Evolutionary conservation across 495 filamentous ascomycete genomes (phyloP), one percentile per base, ranked within the genome.

Genomic region (Oleoguttula mirabilis): DNA sequence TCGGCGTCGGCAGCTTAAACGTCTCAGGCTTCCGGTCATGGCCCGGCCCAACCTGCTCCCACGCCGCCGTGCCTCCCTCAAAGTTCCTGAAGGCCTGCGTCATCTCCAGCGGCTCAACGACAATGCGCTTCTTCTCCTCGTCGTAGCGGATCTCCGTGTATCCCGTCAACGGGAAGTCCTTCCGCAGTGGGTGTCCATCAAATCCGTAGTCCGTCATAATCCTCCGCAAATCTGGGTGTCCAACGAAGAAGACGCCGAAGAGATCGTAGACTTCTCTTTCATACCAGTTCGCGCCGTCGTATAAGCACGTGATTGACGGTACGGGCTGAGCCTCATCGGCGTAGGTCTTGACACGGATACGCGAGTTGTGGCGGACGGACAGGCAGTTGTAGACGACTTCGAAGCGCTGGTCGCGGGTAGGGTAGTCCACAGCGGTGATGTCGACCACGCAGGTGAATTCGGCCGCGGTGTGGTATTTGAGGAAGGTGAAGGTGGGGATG

Each of bases 121-220:
- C 88, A 60, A 96, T 94, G 40, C 92, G 74, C 76, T 99, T 96
- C 82, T 96, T 99, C 75, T 96, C 92, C 63, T 99, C 92, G 56
- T 95, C 88, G 55, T 86, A 99, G 47, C 92, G 71, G 38, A 99
- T 80, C 75, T 99, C 92, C 39, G 92, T 99, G 69, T 99, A 99
- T 28, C 92, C 92, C 16, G 92, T 96, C 61, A 96, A 66, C 21
- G 92, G 92, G 64, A 99, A 99, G 57, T 99, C 92, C 65, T 99
- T 99, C 59, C 92, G 71, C 57, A 99, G 66, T 7, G 92, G 92
- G 69, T 96, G 88, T 16, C 92, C 92, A 60, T 99, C 92, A 58
- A 99, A 99, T 36, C 92, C 92, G 64, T 99, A 99, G 58, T 99
- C 92, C 30, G 92, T 99, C 88, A 99, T 92, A 68, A 99, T 96